These are phyloP conservation scores for Nannochloris sp. DNA, from an alignment of 139 green algal genomes.

Conservation along the genomic window DNA sequence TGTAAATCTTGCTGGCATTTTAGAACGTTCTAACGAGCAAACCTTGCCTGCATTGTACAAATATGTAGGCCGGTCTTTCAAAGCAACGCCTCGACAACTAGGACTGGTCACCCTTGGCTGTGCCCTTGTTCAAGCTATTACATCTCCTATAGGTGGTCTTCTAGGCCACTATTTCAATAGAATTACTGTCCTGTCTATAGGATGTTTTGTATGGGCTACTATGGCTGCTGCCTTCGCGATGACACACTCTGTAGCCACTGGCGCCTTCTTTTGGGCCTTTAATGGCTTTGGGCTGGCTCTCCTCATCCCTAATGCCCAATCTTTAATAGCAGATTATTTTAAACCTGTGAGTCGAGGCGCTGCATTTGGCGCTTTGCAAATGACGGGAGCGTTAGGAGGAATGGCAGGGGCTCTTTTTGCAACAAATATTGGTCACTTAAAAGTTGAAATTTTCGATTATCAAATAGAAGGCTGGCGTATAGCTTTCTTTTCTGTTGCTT, in stretches of 20 bases:
- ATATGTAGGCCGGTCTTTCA: slow-evolving; percentile 17
- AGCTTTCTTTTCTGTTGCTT: slow-evolving; percentile 41
- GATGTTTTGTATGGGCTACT: slow-evolving; percentile 58
- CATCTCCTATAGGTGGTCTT: slow-evolving; percentile 13
- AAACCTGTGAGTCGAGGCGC: slow-evolving; percentile 15
- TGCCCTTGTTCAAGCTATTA: slow-evolving; percentile 16
- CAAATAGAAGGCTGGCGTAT: slow-evolving; percentile 58
- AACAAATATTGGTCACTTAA: slow-evolving; percentile 41
- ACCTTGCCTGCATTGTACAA: slow-evolving; percentile 24
- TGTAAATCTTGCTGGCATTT: slow-evolving; percentile 12
- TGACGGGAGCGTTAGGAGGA: slow-evolving; percentile 31
- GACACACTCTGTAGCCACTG: background rate
- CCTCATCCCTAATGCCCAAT: slow-evolving; percentile 28
- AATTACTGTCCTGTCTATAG: slow-evolving; percentile 40
- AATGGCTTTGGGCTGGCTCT: slow-evolving; percentile 25
- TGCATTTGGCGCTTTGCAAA: slow-evolving; percentile 24
- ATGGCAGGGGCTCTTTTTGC: slow-evolving; percentile 48
- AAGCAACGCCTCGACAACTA: slow-evolving; percentile 19
- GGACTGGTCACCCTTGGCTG: slow-evolving; percentile 24
- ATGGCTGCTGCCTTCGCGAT: slow-evolving; percentile 52
- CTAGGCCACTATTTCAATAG: slow-evolving; percentile 41
- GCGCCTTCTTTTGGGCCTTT: slow-evolving; percentile 23
- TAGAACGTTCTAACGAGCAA: slow-evolving; percentile 29
- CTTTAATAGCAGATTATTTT: slow-evolving; percentile 32
- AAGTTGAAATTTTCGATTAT: background rate